These are phyloP conservation scores for Circinella umbellata DNA, from an alignment of 371 early-diverging fungal species.

Conservation along the genomic window DNA sequence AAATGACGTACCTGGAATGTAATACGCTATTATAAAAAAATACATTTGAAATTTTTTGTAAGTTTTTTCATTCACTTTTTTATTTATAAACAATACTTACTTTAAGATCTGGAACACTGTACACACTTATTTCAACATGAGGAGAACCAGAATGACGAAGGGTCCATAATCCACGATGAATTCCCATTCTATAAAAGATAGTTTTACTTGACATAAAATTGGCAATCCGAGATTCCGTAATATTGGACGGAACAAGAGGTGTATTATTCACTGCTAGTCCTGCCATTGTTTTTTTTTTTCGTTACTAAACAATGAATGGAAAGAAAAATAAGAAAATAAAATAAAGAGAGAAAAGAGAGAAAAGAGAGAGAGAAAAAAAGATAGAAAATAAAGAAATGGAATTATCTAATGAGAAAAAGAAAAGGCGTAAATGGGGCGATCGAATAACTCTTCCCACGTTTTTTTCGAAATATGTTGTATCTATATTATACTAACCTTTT, in stretches of 20 bases:
- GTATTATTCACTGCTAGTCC: constrained; percentile 38
- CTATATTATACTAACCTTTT: too few relatives aligned
- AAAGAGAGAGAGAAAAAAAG: too few relatives aligned
- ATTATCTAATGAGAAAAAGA: too few relatives aligned
- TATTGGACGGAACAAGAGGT: constrained; percentile 44
- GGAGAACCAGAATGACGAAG: constrained; percentile 34
- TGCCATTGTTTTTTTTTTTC: too few relatives aligned
- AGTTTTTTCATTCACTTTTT: too few relatives aligned
- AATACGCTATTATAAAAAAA: constrained; percentile 36
- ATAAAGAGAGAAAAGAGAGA: too few relatives aligned
- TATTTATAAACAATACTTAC: constrained; percentile 21
- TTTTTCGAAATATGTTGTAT: too few relatives aligned
- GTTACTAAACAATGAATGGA: too few relatives aligned
- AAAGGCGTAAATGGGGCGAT: too few relatives aligned
- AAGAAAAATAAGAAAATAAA: too few relatives aligned
- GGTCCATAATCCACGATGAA: constrained; percentile 44
- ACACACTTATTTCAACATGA: constrained; percentile 54
- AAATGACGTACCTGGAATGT: constrained; percentile 36
- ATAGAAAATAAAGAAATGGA: too few relatives aligned
- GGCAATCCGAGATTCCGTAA: constrained; percentile 42
- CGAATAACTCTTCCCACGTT: too few relatives aligned
- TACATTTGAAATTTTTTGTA: neutral
- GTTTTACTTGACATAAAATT: constrained; percentile 47
- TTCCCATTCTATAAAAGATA: constrained; percentile 53
- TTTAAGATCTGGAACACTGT: constrained; percentile 80